Conservation (phyloP, 2,329 filamentous ascomycete species). For the Dactylellina haptotyla region DNA sequence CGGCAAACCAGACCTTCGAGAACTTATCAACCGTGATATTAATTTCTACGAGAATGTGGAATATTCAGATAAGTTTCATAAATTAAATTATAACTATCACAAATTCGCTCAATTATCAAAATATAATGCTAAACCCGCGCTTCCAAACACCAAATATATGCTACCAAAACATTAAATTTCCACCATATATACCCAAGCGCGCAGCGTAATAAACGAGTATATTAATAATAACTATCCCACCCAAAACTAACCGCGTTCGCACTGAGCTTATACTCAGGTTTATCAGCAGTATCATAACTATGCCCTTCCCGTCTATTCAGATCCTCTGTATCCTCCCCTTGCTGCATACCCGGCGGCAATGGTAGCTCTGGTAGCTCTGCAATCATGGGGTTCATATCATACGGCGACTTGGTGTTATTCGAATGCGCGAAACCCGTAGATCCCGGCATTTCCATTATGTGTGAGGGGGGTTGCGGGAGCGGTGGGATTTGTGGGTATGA, state of each 20-base stretch:
- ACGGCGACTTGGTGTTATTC: constrained; percentile 10
- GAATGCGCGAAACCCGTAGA: constrained; percentile 25
- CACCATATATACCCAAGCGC: neutral
- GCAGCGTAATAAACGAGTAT: neutral
- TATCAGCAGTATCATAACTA: constrained; percentile 3
- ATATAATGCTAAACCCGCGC: neutral
- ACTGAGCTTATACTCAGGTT: constrained; percentile 25
- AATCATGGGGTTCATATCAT: constrained; percentile 44
- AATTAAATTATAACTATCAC: neutral
- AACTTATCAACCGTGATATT: no score
- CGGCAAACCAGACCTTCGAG: no score
- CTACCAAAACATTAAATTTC: neutral
- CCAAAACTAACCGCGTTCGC: constrained; percentile 44
- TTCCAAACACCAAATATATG: no score
- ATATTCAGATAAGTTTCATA: no score
- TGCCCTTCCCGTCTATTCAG: constrained; percentile 32
- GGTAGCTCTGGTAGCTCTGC: constrained; percentile 43
- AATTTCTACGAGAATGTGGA: no score
- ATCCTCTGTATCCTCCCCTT: constrained; percentile 11
- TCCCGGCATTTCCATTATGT: constrained; percentile 34
- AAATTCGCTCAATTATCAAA: neutral
- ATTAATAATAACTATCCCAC: constrained; percentile 41
- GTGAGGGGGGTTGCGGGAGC: constrained; percentile 3
- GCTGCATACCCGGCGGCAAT: neutral
- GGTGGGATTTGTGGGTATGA: neutral